Evolutionary conservation across 768 basidiomycete genomes (phyloP), one percentile per base, ranked within the genome.

Genomic region (Hericium coralloides): DNA sequence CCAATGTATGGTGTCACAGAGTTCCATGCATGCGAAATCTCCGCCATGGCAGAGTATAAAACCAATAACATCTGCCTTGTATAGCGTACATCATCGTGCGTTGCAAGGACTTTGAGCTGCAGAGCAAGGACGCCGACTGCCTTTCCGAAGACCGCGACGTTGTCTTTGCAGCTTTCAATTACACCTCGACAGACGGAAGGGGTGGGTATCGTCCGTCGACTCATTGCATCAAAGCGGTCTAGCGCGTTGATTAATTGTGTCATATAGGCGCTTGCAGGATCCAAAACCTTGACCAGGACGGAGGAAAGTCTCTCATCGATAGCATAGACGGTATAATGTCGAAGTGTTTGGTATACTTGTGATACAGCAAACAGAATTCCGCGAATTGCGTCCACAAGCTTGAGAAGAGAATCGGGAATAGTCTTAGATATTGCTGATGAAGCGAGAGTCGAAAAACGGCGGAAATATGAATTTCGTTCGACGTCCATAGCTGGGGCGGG

Each of bases 391-490:
- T 98, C 93, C 47, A 93, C 79, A 45, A 95, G 76, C 41, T 76
- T 76, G 20, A 84, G 71, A 8, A 98, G 74, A 14, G 87, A 72
- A 15, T 77, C 72, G 0, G 95, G 90, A 9, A 97, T 79, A 18
- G 83, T 76, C 62, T 79, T 81, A 18, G 83, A 78, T 36, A 83
- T 77, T 8, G 76, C 72, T 36, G 81, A 79, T 1, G 75, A 72
- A 1, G 88, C 87, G 4, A 92, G 73, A 36, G 85, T 83, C 2
- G 92, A 93, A 22, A 95, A 76, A n/a, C 94, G 84, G 38, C 87
- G 86, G 73, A 99, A 99, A 71, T 99, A 98, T 1, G 92, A 89
- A 65, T 92, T 89, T 22, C 90, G 83, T 65, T 95, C 91, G 3
- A 81, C 79, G 43, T 92, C 84, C 70, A 89, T 82, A 4, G 83